Evolutionary conservation across 2,329 filamentous ascomycete genomes (phyloP).

Genomic region (Aspergillus terreus): DNA sequence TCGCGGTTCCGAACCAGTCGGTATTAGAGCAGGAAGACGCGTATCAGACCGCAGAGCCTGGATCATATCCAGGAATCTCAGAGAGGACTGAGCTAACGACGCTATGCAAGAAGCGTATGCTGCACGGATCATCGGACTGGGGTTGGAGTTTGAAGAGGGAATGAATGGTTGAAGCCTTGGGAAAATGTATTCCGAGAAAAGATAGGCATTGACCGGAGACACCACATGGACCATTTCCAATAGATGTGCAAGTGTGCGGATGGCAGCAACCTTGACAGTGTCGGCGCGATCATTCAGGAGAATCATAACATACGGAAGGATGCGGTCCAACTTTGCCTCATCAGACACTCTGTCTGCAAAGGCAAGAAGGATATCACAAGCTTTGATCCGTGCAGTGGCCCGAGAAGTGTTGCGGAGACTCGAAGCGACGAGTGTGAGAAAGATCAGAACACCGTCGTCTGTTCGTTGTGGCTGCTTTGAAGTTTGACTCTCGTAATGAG

Average conservation of each 20-base stretch:
- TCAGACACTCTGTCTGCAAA: slow-evolving; percentile 90
- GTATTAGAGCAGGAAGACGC: slow-evolving; percentile 71
- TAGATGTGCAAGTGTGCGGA: slow-evolving; percentile 84
- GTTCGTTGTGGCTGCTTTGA: slow-evolving; percentile 58
- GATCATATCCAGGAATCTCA: slow-evolving; percentile 83
- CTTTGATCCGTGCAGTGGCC: slow-evolving; percentile 79
- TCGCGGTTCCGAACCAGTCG: slow-evolving; percentile 69
- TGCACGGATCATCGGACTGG: slow-evolving; percentile 71
- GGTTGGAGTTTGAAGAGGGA: slow-evolving; percentile 49
- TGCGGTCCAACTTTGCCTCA: slow-evolving; percentile 90
- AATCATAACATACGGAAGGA: slow-evolving; percentile 83
- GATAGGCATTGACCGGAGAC: slow-evolving; percentile 66
- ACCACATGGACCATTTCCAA: slow-evolving; percentile 84
- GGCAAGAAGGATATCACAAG: slow-evolving; percentile 85
- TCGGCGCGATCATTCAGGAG: slow-evolving; percentile 79
- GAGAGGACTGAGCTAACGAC: slow-evolving; percentile 79
- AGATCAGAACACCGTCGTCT: slow-evolving; percentile 90
- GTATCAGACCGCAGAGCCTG: slow-evolving; percentile 82
- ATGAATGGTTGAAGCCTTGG: slow-evolving; percentile 58
- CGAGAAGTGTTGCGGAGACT: slow-evolving; percentile 86
- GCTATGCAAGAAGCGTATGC: slow-evolving; percentile 92
- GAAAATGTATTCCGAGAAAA: slow-evolving; percentile 66
- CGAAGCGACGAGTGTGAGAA: slow-evolving; percentile 82
- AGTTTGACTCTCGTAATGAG: slow-evolving; percentile 72
- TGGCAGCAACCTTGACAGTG: slow-evolving; percentile 77